A percentile compares a stretch with the other conserved stretches of the same genome.
These are phyloP conservation scores for Aspergillus pseudoviridinutans DNA, from an alignment of 2,329 filamentous ascomycete species.

Conservation along the genomic window DNA sequence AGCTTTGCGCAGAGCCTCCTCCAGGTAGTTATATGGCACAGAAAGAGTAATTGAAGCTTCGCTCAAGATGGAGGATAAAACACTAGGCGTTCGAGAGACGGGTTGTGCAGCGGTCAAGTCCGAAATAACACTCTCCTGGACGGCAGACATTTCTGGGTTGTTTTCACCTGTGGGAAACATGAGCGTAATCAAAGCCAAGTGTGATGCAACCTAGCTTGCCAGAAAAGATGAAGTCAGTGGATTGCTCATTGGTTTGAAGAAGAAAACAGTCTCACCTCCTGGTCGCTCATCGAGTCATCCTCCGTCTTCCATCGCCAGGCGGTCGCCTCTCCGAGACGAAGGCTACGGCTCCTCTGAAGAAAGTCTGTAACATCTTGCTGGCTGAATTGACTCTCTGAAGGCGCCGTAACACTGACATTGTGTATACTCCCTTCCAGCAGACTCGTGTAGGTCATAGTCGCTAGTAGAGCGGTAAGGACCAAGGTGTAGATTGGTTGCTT, in stretches of 20 bases:
- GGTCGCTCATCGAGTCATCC: conserved; percentile 49
- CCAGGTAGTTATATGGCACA: no score
- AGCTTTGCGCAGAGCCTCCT: no score
- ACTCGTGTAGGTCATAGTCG: conserved; percentile 91
- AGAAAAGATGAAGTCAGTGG: background rate
- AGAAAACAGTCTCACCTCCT: conserved; percentile 25
- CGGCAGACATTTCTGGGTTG: no score
- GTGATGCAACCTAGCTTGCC: conserved; percentile 27
- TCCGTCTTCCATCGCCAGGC: conserved; percentile 85
- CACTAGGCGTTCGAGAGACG: no score
- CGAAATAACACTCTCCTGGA: no score
- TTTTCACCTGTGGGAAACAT: no score
- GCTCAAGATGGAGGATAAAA: no score
- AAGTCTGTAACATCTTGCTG: conserved; percentile 75
- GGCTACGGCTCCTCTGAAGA: conserved; percentile 70
- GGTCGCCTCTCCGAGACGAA: conserved; percentile 71
- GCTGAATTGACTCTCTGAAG: conserved; percentile 43
- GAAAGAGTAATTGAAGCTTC: no score
- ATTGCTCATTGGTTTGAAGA: background rate
- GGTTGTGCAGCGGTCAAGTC: no score
- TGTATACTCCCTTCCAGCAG: conserved; percentile 87
- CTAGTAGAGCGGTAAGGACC: conserved; percentile 80
- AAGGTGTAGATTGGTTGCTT: conserved; percentile 95
- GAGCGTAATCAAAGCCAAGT: no score
- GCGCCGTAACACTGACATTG: conserved; percentile 48